Conservation (phyloP, 1,284 basidiomycete genomes). For the Trichosporon ovoides region DNA sequence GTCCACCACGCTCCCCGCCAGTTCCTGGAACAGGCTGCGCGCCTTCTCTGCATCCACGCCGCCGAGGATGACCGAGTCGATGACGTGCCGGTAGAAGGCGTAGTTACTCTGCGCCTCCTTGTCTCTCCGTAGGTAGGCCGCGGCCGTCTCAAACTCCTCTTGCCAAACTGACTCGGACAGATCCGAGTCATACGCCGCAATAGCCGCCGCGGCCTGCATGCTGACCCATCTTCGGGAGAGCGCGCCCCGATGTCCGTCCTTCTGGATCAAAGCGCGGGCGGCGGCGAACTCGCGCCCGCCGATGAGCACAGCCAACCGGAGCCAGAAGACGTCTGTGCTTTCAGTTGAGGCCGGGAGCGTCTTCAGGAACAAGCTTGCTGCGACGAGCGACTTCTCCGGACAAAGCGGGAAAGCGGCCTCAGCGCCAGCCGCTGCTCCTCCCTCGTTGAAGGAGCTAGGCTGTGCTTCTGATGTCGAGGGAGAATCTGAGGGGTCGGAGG, state of each 20-base stretch:
- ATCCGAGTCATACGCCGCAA: slow-evolving; percentile 14
- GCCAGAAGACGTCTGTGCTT: slow-evolving; percentile 37
- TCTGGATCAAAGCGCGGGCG: slow-evolving; percentile 20
- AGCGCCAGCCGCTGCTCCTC: not conserved
- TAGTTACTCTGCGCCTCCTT: slow-evolving; percentile 38
- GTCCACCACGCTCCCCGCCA: slow-evolving; percentile 14
- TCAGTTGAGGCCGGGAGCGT: slow-evolving; percentile 19
- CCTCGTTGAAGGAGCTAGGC: not conserved
- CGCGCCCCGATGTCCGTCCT: slow-evolving; percentile 26
- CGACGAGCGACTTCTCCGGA: slow-evolving; percentile 20
- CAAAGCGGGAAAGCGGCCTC: slow-evolving; percentile 19
- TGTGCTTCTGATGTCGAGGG: slow-evolving; percentile 4
- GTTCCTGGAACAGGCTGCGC: not conserved
- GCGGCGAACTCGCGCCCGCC: slow-evolving; percentile 23
- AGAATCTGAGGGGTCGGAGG: not conserved
- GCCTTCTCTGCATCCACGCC: slow-evolving; percentile 14
- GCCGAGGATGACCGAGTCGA: slow-evolving; percentile 4
- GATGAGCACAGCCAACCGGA: slow-evolving; percentile 34
- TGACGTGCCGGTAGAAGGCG: slow-evolving; percentile 34
- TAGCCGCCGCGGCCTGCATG: slow-evolving; percentile 26
- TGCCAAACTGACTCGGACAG: slow-evolving; percentile 17
- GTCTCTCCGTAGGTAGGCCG: slow-evolving; percentile 16
- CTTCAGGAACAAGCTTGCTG: slow-evolving; percentile 26
- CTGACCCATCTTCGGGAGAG: slow-evolving; percentile 31
- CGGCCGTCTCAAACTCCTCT: slow-evolving; percentile 28